Evolutionary conservation across 2,329 filamentous ascomycete species (phyloP).

Genomic region (Exophiala sideris): DNA sequence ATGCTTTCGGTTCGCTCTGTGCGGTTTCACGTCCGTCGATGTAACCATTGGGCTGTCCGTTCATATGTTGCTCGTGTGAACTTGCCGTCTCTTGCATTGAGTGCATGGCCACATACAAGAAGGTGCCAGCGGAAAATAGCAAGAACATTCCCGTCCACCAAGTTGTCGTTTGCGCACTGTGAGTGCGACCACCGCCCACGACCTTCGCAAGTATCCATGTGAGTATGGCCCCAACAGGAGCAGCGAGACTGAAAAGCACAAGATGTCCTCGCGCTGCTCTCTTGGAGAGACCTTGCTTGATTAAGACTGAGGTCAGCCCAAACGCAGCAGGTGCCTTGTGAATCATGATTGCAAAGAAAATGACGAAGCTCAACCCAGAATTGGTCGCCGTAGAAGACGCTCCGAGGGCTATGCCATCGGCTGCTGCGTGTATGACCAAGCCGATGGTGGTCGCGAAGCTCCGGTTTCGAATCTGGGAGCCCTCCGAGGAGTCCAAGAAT

Average conservation of each 20-base stretch:
- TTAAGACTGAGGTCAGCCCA: slow-evolving; percentile 80
- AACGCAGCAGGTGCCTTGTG: slow-evolving; percentile 97
- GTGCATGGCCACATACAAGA: slow-evolving; percentile 98
- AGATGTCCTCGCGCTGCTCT: slow-evolving; percentile 79
- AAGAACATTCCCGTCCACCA: slow-evolving; percentile 93
- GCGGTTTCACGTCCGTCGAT: slow-evolving; percentile 37
- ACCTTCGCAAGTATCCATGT: slow-evolving; percentile 80
- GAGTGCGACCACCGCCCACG: slow-evolving; percentile 52
- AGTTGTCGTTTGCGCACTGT: slow-evolving; percentile 61
- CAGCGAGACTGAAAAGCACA: slow-evolving; percentile 85
- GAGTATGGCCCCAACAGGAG: slow-evolving; percentile 76
- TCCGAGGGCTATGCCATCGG: slow-evolving; percentile 92
- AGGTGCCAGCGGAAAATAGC: slow-evolving; percentile 93
- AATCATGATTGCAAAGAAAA: slow-evolving; percentile 95
- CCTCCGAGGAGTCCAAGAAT: slow-evolving; percentile 53
- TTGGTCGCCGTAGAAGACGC: slow-evolving; percentile 76
- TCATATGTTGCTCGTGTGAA: slow-evolving; percentile 38
- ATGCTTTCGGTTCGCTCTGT: slow-evolving; percentile 34
- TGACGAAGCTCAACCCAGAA: slow-evolving; percentile 77
- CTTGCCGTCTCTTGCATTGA: slow-evolving; percentile 73
- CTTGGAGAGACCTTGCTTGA: slow-evolving; percentile 89
- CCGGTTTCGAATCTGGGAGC: slow-evolving; percentile 50
- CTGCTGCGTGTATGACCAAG: slow-evolving; percentile 91
- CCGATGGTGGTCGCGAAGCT: slow-evolving; percentile 83
- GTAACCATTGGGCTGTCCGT: slow-evolving; percentile 43